These are phyloP conservation scores for Hibiscus tridactylites DNA, from an alignment of 345 rosid species.

Conservation along the genomic window DNA sequence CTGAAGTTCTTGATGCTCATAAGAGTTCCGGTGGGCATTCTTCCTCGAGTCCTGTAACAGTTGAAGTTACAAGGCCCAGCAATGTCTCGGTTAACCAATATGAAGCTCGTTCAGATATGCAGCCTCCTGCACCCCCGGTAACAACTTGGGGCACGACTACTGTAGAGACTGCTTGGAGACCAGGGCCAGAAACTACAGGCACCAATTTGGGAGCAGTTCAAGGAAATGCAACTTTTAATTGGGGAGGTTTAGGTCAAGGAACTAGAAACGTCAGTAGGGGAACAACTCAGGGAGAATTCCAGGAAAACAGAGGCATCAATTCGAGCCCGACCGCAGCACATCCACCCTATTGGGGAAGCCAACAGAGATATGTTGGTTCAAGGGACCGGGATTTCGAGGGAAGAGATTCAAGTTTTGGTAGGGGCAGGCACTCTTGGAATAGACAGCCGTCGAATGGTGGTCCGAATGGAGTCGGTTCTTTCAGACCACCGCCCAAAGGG, in stretches of 20 bases:
- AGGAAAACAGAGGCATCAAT: conserved; percentile 30
- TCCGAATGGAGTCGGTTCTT: conserved; percentile 45
- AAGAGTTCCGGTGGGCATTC: conserved; percentile 37
- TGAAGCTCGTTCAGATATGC: conserved; percentile 41
- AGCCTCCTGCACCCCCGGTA: conserved; percentile 34
- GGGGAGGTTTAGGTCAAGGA: conserved; percentile 24
- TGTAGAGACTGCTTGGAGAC: conserved; percentile 30
- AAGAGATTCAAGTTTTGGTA: conserved; percentile 44
- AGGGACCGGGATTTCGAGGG: conserved; percentile 50
- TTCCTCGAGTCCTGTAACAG: conserved; percentile 34
- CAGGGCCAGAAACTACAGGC: conserved; percentile 35
- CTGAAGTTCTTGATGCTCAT: conserved; percentile 22
- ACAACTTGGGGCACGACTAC: conserved; percentile 22
- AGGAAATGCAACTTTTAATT: conserved; percentile 31
- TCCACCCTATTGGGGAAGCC: conserved; percentile 40
- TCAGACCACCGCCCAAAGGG: conserved; percentile 56
- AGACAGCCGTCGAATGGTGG: conserved; percentile 30
- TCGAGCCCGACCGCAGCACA: conserved; percentile 22
- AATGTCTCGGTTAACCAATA: conserved; percentile 41
- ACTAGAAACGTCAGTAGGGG: conserved; percentile 25
- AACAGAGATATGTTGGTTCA: conserved; percentile 37
- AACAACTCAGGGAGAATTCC: conserved; percentile 26
- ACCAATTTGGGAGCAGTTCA: conserved; percentile 32
- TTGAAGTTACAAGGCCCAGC: conserved; percentile 29
- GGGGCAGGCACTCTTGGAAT: conserved; percentile 39